Evolutionary conservation across 495 filamentous ascomycete genomes (phyloP), one percentile per base, ranked within the genome.

Genomic region (Penicillium nucicola): DNA sequence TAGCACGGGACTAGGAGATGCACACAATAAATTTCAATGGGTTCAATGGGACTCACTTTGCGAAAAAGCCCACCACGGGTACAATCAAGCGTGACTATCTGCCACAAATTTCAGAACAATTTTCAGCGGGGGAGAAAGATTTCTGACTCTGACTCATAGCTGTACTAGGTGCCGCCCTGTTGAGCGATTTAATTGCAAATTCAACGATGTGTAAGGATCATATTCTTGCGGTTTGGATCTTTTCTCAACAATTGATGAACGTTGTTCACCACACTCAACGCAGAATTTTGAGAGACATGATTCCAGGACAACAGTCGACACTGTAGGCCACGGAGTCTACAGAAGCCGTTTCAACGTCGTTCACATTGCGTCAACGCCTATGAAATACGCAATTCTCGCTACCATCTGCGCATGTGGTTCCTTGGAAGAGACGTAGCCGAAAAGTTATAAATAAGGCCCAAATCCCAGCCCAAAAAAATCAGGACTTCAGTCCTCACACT

Each of bases 261-360:
- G 5, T 43, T 25, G 25, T 43, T 31, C 14, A 32, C 41, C 42
- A 45, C 12, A 34, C 42, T 34, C 1, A 45, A 45, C 30, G 8
- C 17, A 45, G 0, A 12, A 1, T 45, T 34, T 45, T 45, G 42
- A 45, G 6, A 33, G 42, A 0, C 33, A 45, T 44, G 9, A 44
- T 10, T 34, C 42, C 17, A 23, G 42, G 42, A 14, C 9, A 7
- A 45, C 8, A 34, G 25, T 43, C 32, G 41, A 43, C 1, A 32
- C 41, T 43, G 41, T 43, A 43, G 23, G 25, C 25, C 23, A 43
- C 13, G 18, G 32, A 43, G 13, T 31, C 23, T 43, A 25, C 41
- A 43, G 32, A 43, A 25, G 19, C 41, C 41, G 28, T 5, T 43
- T 43, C 41, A 43, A 43, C 41, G 25, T 43, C 37, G 37, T 22